Evolutionary conservation across 2,329 filamentous ascomycete genomes (phyloP).

Genomic region (Aspergillus thermomutatus): DNA sequence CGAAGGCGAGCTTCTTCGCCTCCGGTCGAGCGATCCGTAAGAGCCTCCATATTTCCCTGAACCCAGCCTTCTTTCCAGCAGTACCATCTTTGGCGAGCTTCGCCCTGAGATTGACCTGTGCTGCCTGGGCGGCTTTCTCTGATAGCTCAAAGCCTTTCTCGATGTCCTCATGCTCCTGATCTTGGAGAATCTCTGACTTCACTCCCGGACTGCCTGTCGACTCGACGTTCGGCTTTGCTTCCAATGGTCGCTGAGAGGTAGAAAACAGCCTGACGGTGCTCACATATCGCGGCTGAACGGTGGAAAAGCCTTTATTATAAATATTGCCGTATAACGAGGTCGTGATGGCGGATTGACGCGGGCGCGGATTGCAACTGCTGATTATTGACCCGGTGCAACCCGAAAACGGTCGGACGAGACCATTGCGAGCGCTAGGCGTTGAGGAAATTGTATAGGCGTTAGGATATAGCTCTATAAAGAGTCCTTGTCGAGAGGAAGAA

Average conservation of each 20-base stretch:
- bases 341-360: conserved; percentile 15
- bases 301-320: conserved; percentile 3
- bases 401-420: conserved; percentile 21
- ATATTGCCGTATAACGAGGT: conserved; percentile 13
- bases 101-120: conserved; percentile 84
- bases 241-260: conserved; percentile 23
- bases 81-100: conserved; percentile 78
- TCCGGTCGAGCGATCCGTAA: conserved; percentile 88
- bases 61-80: conserved; percentile 55
- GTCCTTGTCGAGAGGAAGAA: conserved; percentile 16
- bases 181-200: conserved; percentile 33
- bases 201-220: conserved; percentile 14
- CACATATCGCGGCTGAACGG: conserved; percentile 14
- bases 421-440: conserved; percentile 7
- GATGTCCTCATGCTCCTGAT: conserved; percentile 51
- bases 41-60: conserved; percentile 77
- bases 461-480: conserved; percentile 18
- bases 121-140: conserved; percentile 80
- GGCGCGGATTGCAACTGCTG: conserved; percentile 13
- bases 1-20: conserved; percentile 69
- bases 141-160: conserved; percentile 66
- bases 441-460: conserved; percentile 2
- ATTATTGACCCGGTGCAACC: conserved; percentile 19
- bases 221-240: conserved; percentile 20
- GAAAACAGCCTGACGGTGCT: conserved; percentile 26